phyloP scores from a whole-genome alignment of 257 asterid genomes.

The Prunella vulgaris region DNA sequence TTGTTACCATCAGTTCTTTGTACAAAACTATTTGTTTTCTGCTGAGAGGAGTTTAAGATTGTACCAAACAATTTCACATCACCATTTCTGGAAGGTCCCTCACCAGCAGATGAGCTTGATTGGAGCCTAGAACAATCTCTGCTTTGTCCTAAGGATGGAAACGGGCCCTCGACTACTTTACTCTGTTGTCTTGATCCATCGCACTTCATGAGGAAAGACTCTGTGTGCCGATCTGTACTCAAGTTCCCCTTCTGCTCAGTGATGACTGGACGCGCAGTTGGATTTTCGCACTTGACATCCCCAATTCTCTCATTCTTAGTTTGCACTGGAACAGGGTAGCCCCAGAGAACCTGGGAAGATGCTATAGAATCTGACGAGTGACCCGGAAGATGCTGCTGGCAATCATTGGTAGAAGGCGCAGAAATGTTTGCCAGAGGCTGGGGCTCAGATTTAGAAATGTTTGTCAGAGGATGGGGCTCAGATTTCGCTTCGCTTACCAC shows the following conservation, averaged over 20 bases:
- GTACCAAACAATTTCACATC: conserved; percentile 91
- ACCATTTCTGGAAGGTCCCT: conserved; percentile 53
- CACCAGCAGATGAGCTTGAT: conserved; percentile 42
- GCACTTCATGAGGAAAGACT: conserved; percentile 42
- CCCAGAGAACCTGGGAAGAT: conserved; percentile 43
- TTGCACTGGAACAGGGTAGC: conserved; percentile 44
- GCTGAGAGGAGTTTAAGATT: conserved; percentile 55
- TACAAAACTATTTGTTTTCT: conserved; percentile 29
- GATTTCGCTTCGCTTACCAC: conserved; percentile 15
- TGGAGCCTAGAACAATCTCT: conserved; percentile 22
- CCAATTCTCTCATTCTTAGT: conserved; percentile 31
- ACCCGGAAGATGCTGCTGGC: conserved; percentile 29
- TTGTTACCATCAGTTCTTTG: conserved; percentile 22
- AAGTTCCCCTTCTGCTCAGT: conserved; percentile 25
- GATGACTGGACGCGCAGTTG: conserved; percentile 27
- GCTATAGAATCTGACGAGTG: conserved; percentile 33
- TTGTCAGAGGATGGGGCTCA: too few relatives aligned
- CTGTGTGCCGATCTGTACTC: conserved; percentile 28
- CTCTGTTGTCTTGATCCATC: conserved; percentile 32
- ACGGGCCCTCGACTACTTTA: conserved; percentile 25
- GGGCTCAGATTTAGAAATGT: conserved; percentile 14
- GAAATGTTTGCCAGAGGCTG: conserved; percentile 18
- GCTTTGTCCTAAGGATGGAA: conserved; percentile 28
- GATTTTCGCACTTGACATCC: conserved; percentile 30
- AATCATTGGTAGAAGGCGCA: conserved; percentile 29